A percentile compares a stretch with the other conserved stretches of the same genome.
Conservation (phyloP, 2,329 filamentous ascomycete species). For the Diaporthe citriasiana region DNA sequence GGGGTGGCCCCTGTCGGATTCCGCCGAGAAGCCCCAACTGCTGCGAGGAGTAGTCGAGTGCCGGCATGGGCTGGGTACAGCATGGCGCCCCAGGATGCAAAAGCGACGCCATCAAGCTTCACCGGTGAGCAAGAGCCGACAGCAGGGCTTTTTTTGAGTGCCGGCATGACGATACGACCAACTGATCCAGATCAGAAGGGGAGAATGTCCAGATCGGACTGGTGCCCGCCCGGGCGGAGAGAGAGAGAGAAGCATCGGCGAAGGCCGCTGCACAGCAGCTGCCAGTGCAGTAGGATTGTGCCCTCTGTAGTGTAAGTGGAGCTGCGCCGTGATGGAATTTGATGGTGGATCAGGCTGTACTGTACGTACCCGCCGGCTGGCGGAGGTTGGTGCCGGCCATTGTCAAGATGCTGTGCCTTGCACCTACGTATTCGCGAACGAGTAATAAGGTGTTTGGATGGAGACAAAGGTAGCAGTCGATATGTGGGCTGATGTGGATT, state of each 20-base stretch:
- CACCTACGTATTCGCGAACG: neutral
- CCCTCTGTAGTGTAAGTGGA: neutral
- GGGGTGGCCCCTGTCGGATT: constrained; percentile 24
- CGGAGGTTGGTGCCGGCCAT: neutral
- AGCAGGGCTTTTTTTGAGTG: constrained; percentile 7
- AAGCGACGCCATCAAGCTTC: constrained; percentile 6
- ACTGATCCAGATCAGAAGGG: constrained; percentile 10
- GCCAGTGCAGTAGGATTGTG: constrained; percentile 22
- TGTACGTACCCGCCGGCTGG: constrained; percentile 16
- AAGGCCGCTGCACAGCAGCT: constrained; percentile 10
- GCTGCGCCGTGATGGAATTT: neutral
- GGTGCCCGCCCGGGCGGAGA: neutral
- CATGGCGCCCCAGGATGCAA: constrained; percentile 18
- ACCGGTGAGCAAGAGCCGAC: constrained; percentile 27
- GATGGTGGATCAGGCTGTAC: constrained; percentile 5
- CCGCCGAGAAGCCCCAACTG: constrained; percentile 6
- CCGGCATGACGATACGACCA: constrained; percentile 27
- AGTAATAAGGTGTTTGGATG: neutral
- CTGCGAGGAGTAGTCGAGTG: constrained; percentile 12
- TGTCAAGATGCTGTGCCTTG: constrained; percentile 7
- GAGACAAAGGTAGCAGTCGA: neutral
- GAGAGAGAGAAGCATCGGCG: neutral
- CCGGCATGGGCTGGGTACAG: constrained; percentile 23
- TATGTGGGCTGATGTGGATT: neutral
- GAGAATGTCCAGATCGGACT: constrained; percentile 19